A percentile compares a stretch with the other conserved stretches of the same genome.
Conservation (phyloP, 148 eudicot genomes). For the Vaccinium myrtillus region DNA sequence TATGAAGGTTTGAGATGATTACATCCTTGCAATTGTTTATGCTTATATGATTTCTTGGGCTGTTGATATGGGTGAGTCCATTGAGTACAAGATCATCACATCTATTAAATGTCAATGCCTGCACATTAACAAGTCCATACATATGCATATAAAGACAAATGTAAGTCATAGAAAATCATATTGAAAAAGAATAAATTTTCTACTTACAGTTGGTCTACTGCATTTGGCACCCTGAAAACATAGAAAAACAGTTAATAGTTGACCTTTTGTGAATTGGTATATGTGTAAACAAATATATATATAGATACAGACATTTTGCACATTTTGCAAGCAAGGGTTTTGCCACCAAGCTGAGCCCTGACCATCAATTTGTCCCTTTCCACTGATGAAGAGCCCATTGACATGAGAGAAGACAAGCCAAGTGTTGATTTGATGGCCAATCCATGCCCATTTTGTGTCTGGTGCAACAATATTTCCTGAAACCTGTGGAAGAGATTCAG, state of each 20-base stretch:
- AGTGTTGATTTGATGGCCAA: slow-evolving; percentile 23
- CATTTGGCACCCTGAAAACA: slow-evolving; percentile 34
- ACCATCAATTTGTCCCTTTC: slow-evolving; percentile 46
- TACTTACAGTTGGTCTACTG: slow-evolving; percentile 38
- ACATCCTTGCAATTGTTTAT: slow-evolving; percentile 29
- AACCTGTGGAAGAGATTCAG: slow-evolving; percentile 25
- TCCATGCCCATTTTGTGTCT: slow-evolving; percentile 32
- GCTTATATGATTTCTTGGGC: slow-evolving; percentile 46
- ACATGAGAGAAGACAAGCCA: slow-evolving; percentile 43
- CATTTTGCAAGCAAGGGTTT: slow-evolving; percentile 24
- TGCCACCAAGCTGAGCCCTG: slow-evolving; percentile 60
- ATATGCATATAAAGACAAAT: not conserved
- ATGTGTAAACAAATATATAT: not conserved
- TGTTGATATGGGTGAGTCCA: slow-evolving; percentile 45
- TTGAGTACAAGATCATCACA: slow-evolving; percentile 38
- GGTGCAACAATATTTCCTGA: slow-evolving; percentile 53
- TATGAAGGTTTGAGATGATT: slow-evolving; percentile 29
- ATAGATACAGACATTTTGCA: slow-evolving; percentile 13
- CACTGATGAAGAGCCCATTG: slow-evolving; percentile 36
- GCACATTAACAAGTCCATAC: slow-evolving; percentile 1
- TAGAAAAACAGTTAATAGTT: not conserved
- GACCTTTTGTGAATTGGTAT: not conserved
- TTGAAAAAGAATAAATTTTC: not conserved
- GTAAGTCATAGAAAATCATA: not conserved
- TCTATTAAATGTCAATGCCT: slow-evolving; percentile 43